Evolutionary conservation across 2,329 filamentous ascomycete species (phyloP).

Genomic region (Apiospora sp.): DNA sequence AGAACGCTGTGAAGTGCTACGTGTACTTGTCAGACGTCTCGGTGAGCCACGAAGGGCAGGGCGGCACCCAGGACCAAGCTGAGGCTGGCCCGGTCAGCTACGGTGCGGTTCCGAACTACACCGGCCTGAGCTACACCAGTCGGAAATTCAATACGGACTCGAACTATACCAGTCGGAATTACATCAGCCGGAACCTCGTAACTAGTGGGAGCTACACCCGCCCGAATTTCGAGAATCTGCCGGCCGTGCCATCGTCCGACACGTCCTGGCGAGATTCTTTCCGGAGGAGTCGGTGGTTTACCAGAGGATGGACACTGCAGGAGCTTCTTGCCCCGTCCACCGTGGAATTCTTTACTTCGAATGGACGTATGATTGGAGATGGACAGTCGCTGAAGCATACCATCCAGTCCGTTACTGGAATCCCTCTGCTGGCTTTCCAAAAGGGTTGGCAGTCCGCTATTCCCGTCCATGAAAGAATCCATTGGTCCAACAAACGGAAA

Average conservation of each 20-base stretch:
- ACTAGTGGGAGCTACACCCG: background rate
- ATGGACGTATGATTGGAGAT: background rate
- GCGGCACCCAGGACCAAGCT: too few relatives aligned
- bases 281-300: slow-evolving; percentile 8
- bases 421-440: background rate
- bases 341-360: background rate
- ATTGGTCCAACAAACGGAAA: background rate
- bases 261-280: background rate
- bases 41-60: background rate
- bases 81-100: background rate
- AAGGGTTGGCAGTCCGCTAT: background rate
- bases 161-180: background rate
- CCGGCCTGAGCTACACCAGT: background rate
- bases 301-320: slow-evolving; percentile 22
- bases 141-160: background rate
- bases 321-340: background rate
- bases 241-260: background rate
- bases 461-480: background rate
- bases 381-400: background rate
- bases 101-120: background rate
- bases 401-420: slow-evolving; percentile 5
- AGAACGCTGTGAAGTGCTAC: slow-evolving; percentile 16
- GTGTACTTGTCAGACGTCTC: slow-evolving; percentile 20
- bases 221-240: background rate
- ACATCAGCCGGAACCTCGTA: background rate